Base-by-base conservation (phyloP, 768 basidiomycete genomes). In the Amanita rubescens region DNA sequence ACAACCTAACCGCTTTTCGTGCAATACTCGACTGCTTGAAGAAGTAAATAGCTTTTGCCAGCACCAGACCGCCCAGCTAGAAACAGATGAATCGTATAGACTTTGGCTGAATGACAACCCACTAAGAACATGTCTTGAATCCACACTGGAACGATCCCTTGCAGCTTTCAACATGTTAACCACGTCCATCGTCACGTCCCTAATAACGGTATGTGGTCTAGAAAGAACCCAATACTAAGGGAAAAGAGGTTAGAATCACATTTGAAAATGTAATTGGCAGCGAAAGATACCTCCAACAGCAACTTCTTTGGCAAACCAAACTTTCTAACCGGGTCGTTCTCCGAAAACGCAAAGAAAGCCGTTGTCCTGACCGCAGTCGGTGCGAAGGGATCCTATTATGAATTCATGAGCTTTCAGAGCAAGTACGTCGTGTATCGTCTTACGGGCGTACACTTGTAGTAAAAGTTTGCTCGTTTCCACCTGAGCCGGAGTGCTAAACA, bases 241-340 rank as follows among this genome's bases (percentile, higher is more conserved):
- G 22, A 4, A 14, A n/a, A 10, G n/a, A n/a, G n/a, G n/a, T n/a
- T n/a, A n/a, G n/a, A n/a, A n/a, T n/a, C n/a, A n/a, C n/a, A n/a
- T n/a, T n/a, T n/a, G n/a, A n/a, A n/a, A n/a, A n/a, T n/a, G n/a
- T n/a, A n/a, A n/a, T n/a, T n/a, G n/a, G n/a, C n/a, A 19, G 38
- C 35, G 43, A 38, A 12, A 19, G 78, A 19, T 38, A 90, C 90
- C 73, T 93, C 91, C 49, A 88, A 69, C 27, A 84, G 68, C 54
- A 90, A 61, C 54, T 78, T 81, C 57, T 77, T 80, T 0, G 91
- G 90, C 12, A 90, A 65, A 39, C 91, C 91, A 63, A 83, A 91
- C 50, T 76, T 73, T 30, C 76, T 71, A n/a, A 84, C 67, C 0
- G 81, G 76, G n/a, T n/a, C n/a, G n/a, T n/a, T n/a, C n/a, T n/a